phyloP scores from a whole-genome alignment of 2,329 filamentous ascomycete genomes.

The Fusarium napiforme region DNA sequence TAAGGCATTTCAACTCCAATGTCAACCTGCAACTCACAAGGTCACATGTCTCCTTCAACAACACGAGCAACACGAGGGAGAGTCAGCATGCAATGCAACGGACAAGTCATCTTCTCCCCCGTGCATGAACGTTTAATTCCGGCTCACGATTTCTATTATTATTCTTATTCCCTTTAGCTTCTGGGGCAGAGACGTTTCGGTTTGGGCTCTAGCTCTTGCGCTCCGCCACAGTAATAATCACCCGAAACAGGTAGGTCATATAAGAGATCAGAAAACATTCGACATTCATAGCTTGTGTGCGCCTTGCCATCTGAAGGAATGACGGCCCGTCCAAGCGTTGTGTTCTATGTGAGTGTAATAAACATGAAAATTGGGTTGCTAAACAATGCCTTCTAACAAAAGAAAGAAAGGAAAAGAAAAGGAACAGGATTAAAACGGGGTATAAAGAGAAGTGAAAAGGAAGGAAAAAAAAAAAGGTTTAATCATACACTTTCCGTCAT shows the following conservation, averaged over 20 bases:
- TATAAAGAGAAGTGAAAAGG: slow-evolving; percentile 20
- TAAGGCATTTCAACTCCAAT: slow-evolving; percentile 10
- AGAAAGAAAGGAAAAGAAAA: neutral
- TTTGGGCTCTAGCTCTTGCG: slow-evolving; percentile 10
- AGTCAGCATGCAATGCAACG: neutral
- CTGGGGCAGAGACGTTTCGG: slow-evolving; percentile 1
- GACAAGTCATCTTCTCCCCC: neutral
- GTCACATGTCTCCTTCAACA: slow-evolving; percentile 14
- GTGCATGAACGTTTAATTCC: neutral
- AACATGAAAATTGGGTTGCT: neutral
- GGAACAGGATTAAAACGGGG: slow-evolving; percentile 25
- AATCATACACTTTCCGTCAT: slow-evolving; percentile 34
- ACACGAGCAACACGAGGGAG: neutral
- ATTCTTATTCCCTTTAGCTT: neutral
- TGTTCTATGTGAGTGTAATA: slow-evolving; percentile 31
- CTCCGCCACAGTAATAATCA: slow-evolving; percentile 27
- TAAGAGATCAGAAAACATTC: slow-evolving; percentile 24
- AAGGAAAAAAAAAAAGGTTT: neutral
- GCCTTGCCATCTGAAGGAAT: slow-evolving; percentile 14
- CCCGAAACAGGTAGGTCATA: slow-evolving; percentile 31
- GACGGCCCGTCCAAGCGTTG: neutral
- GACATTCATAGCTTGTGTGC: slow-evolving; percentile 22
- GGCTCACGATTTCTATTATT: neutral
- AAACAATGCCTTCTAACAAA: slow-evolving; percentile 11
- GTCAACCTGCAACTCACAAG: neutral